Conservation (phyloP, 1,139 yeast species). For the Saccharomyces hybrid region DNA sequence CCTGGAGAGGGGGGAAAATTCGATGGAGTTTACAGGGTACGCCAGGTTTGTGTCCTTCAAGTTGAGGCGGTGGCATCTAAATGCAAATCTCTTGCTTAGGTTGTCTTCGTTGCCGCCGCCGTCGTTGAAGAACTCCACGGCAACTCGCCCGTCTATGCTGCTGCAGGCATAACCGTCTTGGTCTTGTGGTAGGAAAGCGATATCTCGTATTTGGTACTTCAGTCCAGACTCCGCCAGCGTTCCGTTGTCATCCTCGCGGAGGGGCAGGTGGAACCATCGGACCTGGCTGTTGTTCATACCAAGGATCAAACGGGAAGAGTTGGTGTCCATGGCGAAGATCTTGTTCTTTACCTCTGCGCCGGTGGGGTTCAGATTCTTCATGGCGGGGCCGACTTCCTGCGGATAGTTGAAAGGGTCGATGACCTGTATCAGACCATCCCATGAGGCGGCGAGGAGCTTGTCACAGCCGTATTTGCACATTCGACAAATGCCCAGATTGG, state of each 20-base stretch:
- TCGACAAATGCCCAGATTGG: slow-evolving; percentile 17
- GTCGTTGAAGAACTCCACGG: slow-evolving; percentile 64
- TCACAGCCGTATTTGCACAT: slow-evolving; percentile 10
- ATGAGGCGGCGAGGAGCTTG: slow-evolving; percentile 21
- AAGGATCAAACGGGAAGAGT: slow-evolving; percentile 43
- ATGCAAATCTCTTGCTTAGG: slow-evolving; percentile 56
- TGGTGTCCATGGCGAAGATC: slow-evolving; percentile 58
- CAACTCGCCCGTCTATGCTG: slow-evolving; percentile 87
- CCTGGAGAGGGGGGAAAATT: slow-evolving; percentile 42
- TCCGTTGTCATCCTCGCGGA: slow-evolving; percentile 41
- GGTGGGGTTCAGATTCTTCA: background rate
- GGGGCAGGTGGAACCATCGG: slow-evolving; percentile 55
- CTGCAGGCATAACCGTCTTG: slow-evolving; percentile 61
- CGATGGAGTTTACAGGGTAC: slow-evolving; percentile 67
- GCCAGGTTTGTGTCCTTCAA: slow-evolving; percentile 51
- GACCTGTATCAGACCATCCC: slow-evolving; percentile 28
- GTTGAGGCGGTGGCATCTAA: slow-evolving; percentile 65
- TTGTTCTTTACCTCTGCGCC: slow-evolving; percentile 32
- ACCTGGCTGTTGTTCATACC: slow-evolving; percentile 42
- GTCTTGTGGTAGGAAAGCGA: slow-evolving; percentile 51
- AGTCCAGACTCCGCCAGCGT: slow-evolving; percentile 61
- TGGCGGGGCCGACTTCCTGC: background rate
- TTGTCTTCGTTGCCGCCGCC: slow-evolving; percentile 22
- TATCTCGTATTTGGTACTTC: slow-evolving; percentile 59
- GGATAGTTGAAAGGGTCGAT: slow-evolving; percentile 12